These are phyloP conservation scores for Solanum ossicruentum DNA, from an alignment of 257 asterid genomes.

Conservation along the genomic window DNA sequence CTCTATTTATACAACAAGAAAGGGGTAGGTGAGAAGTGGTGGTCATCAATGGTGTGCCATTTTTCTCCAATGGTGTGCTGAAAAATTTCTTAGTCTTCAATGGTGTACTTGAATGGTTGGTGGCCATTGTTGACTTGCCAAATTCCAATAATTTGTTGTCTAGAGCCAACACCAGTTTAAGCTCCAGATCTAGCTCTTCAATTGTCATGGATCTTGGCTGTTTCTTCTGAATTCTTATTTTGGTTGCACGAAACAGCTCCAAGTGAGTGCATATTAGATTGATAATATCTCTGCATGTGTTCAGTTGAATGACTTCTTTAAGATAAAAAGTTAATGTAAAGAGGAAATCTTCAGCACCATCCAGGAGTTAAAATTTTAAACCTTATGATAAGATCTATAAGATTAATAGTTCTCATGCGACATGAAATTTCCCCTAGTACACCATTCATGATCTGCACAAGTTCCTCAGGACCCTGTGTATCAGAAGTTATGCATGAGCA, in stretches of 20 bases:
- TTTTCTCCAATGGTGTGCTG: too few relatives aligned
- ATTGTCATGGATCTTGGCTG: constrained; percentile 32
- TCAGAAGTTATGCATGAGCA: constrained; percentile 85
- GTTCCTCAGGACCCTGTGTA: constrained; percentile 81
- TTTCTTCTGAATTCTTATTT: constrained; percentile 46
- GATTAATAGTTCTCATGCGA: constrained; percentile 70
- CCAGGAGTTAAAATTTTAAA: constrained; percentile 9
- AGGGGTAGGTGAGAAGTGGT: too few relatives aligned
- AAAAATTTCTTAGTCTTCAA: too few relatives aligned
- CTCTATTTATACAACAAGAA: too few relatives aligned
- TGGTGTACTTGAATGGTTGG: too few relatives aligned
- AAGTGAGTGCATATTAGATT: constrained; percentile 41
- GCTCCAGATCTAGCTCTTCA: constrained; percentile 57
- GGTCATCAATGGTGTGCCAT: too few relatives aligned
- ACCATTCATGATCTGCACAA: constrained; percentile 72
- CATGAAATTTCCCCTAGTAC: constrained; percentile 70
- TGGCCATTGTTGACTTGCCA: too few relatives aligned
- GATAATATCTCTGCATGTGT: constrained; percentile 55
- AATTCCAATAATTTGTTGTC: too few relatives aligned
- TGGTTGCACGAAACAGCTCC: constrained; percentile 69
- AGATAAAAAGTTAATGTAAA: constrained; percentile 7
- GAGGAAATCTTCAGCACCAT: constrained; percentile 7
- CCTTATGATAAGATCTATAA: constrained; percentile 88
- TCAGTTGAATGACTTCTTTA: constrained; percentile 2
- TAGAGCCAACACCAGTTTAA: constrained; percentile 59